phyloP scores from a whole-genome alignment of 345 rosid genomes.

The Murraya paniculata region DNA sequence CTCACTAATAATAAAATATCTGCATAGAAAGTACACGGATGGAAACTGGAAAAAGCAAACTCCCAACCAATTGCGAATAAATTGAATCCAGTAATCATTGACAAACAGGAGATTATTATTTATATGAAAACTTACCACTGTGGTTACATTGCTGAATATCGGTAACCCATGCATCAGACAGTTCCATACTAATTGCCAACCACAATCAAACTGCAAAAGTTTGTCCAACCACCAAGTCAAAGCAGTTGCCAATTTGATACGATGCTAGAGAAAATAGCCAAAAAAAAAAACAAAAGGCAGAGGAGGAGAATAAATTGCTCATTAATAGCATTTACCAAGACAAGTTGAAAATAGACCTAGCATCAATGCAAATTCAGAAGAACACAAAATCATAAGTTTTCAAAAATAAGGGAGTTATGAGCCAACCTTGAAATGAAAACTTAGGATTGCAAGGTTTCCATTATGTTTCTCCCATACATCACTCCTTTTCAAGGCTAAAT shows the following conservation, averaged over 20 bases:
- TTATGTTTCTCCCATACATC: not conserved
- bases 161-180: slow-evolving; percentile 73
- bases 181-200: slow-evolving; percentile 85
- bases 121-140: slow-evolving; percentile 60
- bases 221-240: slow-evolving; percentile 14
- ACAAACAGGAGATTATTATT: not conserved
- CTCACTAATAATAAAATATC: not conserved
- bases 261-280: no score
- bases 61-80: not conserved
- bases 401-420: not conserved
- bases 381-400: not conserved
- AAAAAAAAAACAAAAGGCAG: not conserved
- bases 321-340: not conserved
- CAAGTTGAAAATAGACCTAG: not conserved
- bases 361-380: not conserved
- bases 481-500: not conserved
- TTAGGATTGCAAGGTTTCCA: not conserved
- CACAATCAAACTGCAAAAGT: slow-evolving; percentile 51
- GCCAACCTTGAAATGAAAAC: not conserved
- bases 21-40: not conserved
- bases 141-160: slow-evolving; percentile 59
- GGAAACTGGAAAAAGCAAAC: not conserved
- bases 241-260: not conserved
- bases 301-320: not conserved
- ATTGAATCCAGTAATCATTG: not conserved